Base-by-base conservation (phyloP, 345 rosid species). In the Mallotus nudiflorus region DNA sequence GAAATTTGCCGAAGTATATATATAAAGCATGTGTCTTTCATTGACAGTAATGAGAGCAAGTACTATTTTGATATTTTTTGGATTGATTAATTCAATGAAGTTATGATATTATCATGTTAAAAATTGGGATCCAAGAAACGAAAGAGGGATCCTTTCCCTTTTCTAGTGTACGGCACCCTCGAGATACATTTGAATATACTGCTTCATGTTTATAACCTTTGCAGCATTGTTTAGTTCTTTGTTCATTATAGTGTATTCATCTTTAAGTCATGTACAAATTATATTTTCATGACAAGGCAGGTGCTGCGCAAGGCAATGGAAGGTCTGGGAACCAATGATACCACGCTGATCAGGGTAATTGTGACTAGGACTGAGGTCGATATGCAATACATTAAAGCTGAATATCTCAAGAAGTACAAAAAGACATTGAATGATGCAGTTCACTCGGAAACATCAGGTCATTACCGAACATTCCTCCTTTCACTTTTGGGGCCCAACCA, bases 341-440 rank as follows among this genome's bases (percentile, higher is more conserved):
- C 69, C 2, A 57, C 89, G 5, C 85, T 89, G 9, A 79, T 79
- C 64, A 83, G 92, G 70, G 80, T 89, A 56, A 83, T 86, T 4
- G 90, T 87, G 66, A 84, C 90, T 3, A 82, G 92, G 78, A 78
- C 92, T 54, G 90, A 87, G 85, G 77, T 89, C 1, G 95, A 89
- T 81, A 84, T 87, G 90, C 90, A 87, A 35, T 82, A 87, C 51
- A 83, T 87, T 68, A 87, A 87, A 69, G 86, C 73, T 0, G 92
- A 89, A 68, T 87, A 89, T 80, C 46, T 35, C 62, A 89, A 73
- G 80, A 87, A 82, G 78, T 84, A 87, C 79, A 78, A 62, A 25
- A 87, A 79, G 80, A 65, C 87, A n/a, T 69, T 89, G 77, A 81
- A 81, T 16, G 86, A 85, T 33, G 90, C 86, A 0, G 88, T 87